Conservation (phyloP, 148 eudicot species). For the Vaccinium vitisidaea region DNA sequence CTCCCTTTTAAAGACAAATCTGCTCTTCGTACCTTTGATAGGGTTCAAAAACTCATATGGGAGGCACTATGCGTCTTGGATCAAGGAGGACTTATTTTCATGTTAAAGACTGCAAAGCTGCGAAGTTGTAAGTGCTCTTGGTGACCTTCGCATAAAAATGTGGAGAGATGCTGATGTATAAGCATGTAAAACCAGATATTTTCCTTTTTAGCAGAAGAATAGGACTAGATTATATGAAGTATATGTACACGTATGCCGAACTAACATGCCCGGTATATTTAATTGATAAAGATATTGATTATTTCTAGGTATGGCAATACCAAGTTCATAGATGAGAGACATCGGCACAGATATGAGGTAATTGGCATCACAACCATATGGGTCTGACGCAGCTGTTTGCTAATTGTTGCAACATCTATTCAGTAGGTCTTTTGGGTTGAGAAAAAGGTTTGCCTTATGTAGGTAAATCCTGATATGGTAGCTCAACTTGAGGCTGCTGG, state of each 20-base stretch:
- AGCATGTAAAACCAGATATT: neutral
- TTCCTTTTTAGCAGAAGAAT: neutral
- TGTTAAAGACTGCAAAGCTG: slow-evolving; percentile 58
- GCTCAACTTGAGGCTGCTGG: slow-evolving; percentile 81
- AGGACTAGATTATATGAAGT: neutral
- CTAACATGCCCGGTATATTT: neutral
- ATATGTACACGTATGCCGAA: neutral
- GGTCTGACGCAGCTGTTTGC: neutral
- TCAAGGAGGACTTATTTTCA: slow-evolving; percentile 90
- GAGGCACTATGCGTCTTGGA: slow-evolving; percentile 98
- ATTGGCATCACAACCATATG: neutral
- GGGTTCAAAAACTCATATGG: slow-evolving; percentile 99
- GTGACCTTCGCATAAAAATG: neutral
- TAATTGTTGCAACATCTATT: neutral
- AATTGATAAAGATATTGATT: slow-evolving; percentile 15
- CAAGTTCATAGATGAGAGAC: slow-evolving; percentile 85
- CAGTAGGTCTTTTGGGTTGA: neutral
- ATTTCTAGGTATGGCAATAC: slow-evolving; percentile 64
- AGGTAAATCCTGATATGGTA: slow-evolving; percentile 91
- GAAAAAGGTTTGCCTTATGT: slow-evolving; percentile 14
- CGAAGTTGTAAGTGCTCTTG: slow-evolving; percentile 64
- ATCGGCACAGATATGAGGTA: slow-evolving; percentile 99
- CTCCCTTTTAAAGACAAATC: neutral
- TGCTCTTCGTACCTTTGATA: slow-evolving; percentile 24
- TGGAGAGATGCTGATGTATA: neutral